Percentiles rank a stretch among this genome's conserved stretches.
These are phyloP conservation scores for Biscogniauxia mediterranea DNA, from an alignment of 2,329 filamentous ascomycete genomes.

Conservation along the genomic window DNA sequence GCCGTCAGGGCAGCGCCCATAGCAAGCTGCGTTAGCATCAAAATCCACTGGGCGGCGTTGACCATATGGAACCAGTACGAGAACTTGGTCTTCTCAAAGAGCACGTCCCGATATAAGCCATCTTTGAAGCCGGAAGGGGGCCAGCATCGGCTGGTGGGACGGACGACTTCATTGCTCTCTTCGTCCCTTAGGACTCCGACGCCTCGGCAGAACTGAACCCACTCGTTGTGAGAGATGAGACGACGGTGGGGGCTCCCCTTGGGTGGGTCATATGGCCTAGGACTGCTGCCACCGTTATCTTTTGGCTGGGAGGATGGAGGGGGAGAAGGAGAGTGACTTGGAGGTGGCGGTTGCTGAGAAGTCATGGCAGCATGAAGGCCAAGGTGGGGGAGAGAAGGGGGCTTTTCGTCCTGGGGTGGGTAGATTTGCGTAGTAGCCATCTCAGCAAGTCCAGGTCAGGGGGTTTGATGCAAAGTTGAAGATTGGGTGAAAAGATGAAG, in stretches of 20 bases:
- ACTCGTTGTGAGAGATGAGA: conserved; percentile 44
- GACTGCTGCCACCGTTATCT: conserved; percentile 3
- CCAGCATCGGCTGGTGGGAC: conserved; percentile 43
- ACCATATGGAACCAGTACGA: conserved; percentile 44
- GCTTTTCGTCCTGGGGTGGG: conserved; percentile 4
- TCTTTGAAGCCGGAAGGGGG: conserved; percentile 46
- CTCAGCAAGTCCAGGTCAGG: conserved; percentile 5
- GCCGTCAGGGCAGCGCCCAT: conserved; percentile 50
- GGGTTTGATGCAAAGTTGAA: background rate
- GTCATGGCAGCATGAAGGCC: conserved; percentile 14
- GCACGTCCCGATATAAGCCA: conserved; percentile 49
- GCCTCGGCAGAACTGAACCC: conserved; percentile 46
- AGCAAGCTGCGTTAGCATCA: conserved; percentile 50
- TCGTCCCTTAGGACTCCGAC: conserved; percentile 45
- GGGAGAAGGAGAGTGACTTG: conserved; percentile 1
- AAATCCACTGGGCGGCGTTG: conserved; percentile 42
- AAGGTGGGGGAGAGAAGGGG: conserved; percentile 15
- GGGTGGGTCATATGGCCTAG: conserved; percentile 5
- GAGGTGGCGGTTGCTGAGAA: conserved; percentile 6
- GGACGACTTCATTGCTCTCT: conserved; percentile 42
- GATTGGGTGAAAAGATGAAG: background rate
- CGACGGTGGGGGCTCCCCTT: conserved; percentile 25
- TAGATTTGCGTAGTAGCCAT: conserved; percentile 20
- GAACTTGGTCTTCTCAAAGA: conserved; percentile 44
- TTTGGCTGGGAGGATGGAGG: conserved; percentile 6